Conservation (phyloP, 768 basidiomycete species). For the Podaxis carcinomalis region DNA sequence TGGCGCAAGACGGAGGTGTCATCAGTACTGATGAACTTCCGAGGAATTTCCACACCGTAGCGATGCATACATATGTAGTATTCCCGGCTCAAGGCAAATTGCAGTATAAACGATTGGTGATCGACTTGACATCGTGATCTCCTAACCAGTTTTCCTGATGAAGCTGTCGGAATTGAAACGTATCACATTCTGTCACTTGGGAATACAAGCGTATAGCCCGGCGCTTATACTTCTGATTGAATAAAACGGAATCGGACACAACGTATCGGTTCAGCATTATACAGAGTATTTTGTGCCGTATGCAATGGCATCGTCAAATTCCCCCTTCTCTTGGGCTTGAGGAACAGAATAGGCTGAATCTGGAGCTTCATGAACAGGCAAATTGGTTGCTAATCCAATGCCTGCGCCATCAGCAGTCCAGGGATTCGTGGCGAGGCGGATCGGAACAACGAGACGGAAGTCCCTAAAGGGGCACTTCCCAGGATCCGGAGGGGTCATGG, state of each 20-base stretch:
- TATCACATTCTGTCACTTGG: background rate
- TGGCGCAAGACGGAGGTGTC: too few relatives aligned
- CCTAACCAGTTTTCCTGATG: too few relatives aligned
- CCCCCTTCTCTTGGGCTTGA: background rate
- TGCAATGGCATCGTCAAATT: background rate
- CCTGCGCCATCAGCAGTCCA: conserved; percentile 41
- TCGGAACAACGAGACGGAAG: conserved; percentile 56
- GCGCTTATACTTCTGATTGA: too few relatives aligned
- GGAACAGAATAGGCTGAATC: background rate
- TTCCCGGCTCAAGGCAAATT: too few relatives aligned
- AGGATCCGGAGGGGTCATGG: conserved; percentile 54
- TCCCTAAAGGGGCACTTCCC: conserved; percentile 52
- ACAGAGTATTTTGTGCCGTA: background rate
- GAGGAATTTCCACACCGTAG: too few relatives aligned
- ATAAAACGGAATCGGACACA: background rate
- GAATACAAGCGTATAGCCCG: background rate
- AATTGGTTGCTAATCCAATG: conserved; percentile 18
- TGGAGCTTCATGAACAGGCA: background rate
- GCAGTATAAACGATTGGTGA: too few relatives aligned
- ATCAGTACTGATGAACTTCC: too few relatives aligned
- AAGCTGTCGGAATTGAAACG: too few relatives aligned
- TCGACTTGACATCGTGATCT: too few relatives aligned
- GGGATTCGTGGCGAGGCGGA: conserved; percentile 60
- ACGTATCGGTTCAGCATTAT: background rate
- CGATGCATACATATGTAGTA: too few relatives aligned